phyloP scores from a whole-genome alignment of 441 rosid species.

The Dalechampia spathulata region DNA sequence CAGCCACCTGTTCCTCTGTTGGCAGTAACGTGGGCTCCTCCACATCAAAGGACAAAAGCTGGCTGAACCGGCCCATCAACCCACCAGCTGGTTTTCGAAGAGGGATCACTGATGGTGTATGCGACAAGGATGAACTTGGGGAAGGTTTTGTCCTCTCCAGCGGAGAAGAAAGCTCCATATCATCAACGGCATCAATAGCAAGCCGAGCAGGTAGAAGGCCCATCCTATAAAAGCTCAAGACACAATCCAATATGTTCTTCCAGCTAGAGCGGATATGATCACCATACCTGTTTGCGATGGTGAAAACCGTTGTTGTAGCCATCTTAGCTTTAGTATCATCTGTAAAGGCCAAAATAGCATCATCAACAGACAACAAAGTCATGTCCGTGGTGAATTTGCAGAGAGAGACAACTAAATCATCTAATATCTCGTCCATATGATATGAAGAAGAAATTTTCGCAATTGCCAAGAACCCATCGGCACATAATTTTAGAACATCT shows the following conservation, averaged over 20 bases:
- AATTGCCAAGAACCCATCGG: constrained; percentile 90
- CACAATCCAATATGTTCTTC: constrained; percentile 87
- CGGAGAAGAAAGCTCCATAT: constrained; percentile 63
- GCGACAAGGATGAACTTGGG: constrained; percentile 47
- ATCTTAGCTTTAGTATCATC: constrained; percentile 84
- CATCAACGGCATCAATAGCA: constrained; percentile 86
- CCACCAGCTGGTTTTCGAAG: constrained; percentile 90
- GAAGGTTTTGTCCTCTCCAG: constrained; percentile 43
- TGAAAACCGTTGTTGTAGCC: constrained; percentile 84
- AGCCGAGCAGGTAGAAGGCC: constrained; percentile 95
- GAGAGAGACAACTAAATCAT: constrained; percentile 88
- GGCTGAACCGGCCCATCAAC: constrained; percentile 95
- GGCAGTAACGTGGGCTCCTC: constrained; percentile 97
- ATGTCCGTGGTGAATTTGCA: constrained; percentile 81
- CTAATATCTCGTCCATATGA: constrained; percentile 80
- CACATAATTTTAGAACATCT: constrained; percentile 74
- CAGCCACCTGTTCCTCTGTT: constrained; percentile 89
- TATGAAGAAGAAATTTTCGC: constrained; percentile 87
- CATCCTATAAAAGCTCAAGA: constrained; percentile 76
- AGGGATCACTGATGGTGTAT: constrained; percentile 54
- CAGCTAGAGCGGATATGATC: constrained; percentile 82
- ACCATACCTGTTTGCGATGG: constrained; percentile 87
- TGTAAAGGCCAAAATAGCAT: constrained; percentile 75
- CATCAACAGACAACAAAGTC: constrained; percentile 64
- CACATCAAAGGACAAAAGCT: constrained; percentile 82